Conservation (phyloP, 2,329 filamentous ascomycete genomes). For the Amphichorda felina region DNA sequence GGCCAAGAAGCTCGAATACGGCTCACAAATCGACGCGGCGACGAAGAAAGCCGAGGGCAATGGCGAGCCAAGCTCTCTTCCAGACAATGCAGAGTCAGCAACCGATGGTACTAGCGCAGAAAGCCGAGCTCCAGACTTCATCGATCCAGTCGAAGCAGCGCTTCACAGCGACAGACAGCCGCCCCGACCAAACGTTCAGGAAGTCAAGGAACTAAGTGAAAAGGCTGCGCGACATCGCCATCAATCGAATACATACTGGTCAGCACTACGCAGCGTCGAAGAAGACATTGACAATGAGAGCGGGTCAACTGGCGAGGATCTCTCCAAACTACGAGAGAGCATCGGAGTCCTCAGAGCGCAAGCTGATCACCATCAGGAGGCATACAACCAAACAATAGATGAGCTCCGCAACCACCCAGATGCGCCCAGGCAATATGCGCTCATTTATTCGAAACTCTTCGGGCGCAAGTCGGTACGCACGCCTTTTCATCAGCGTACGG, state of each 20-base stretch:
- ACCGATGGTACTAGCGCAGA: background rate
- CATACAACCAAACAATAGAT: background rate
- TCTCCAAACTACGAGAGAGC: background rate
- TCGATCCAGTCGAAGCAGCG: background rate
- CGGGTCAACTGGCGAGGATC: background rate
- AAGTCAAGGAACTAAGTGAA: background rate
- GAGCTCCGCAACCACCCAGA: conserved; percentile 1
- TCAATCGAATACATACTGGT: background rate
- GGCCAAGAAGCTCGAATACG: no score
- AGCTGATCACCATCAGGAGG: conserved; percentile 1
- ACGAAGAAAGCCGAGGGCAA: conserved; percentile 9
- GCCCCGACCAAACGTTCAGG: background rate
- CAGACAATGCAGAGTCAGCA: background rate
- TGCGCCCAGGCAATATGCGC: conserved; percentile 1
- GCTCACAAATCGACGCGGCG: background rate
- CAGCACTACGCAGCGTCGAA: conserved; percentile 1
- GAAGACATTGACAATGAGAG: conserved; percentile 1
- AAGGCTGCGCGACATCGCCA: background rate
- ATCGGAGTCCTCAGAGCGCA: background rate
- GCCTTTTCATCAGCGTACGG: background rate
- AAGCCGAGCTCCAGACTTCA: background rate
- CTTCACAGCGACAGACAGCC: background rate
- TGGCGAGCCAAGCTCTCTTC: no score
- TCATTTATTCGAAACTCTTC: conserved; percentile 1
- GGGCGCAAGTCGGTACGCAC: background rate